Evolutionary conservation across 169 alveolate genomes (phyloP), one percentile per base, ranked within the genome.

Genomic region (Eimeria praecox): DNA sequence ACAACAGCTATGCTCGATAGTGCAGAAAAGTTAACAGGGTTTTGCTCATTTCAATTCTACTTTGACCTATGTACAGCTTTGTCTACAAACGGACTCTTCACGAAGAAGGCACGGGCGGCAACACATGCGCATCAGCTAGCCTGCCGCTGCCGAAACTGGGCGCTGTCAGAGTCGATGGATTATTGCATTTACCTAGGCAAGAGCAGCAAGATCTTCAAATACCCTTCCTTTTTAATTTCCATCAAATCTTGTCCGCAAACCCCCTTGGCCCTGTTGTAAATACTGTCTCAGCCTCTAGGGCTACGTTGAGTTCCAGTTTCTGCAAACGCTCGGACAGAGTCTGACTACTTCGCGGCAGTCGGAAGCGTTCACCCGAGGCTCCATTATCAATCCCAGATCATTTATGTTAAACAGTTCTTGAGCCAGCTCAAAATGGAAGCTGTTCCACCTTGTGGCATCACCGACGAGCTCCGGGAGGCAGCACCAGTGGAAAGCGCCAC

Each of bases 111-210:
- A 77, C 27, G 16, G 44, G 64, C 66, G 44, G 27, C 44, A 78
- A 44, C 93, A 62, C 77, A 86, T 86, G 93, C 93, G 78, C 27
- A 27, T 46, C 80, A 86, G 93, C 93, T 86, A 86, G 93, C 93
- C 93, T 38, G 80, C 93, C 59, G 69, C 93, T 56, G 38, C 80
- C 93, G 82, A 62, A 86, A 86, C 80, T 30, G 64, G 30, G 93
- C 82, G 30, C 69, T 3, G 82, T 44, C 80, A 44, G 38, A 54
- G 56, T 54, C 82, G 93, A 59, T 86, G 22, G 80, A 35, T 62
- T 54, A 54, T 44, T 54, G 93, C 82, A 62, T 44, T 62, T 62
- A 40, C 52, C 66, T 24, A 78, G 59, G 71, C 62, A 38, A 30
- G 42, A 24, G 64, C 80, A 46, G 49, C 80, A 40, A 16, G 59